Base-by-base conservation (phyloP, 768 basidiomycete species). In the Hortiboletus flavorubellus region DNA sequence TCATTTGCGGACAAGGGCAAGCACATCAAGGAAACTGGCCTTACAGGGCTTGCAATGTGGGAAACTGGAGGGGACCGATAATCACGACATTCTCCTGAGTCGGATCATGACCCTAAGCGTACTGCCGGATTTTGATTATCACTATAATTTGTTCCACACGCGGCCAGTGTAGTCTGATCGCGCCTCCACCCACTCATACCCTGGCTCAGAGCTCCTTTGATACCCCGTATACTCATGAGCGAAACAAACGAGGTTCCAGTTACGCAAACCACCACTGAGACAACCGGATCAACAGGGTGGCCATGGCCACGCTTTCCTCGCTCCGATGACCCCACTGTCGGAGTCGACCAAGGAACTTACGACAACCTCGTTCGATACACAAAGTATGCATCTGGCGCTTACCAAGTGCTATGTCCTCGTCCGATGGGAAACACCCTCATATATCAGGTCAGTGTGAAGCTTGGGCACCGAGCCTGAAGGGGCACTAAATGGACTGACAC, bases 11-110 rank as follows among this genome's bases (percentile, higher is more conserved):
- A 75, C 49, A 89, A 89, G 71, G 88, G 87, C 8, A 60, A 65
- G 4, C 89, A 78, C 65, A 85, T 89, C 62, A 76, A 76, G 47
- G 55, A 67, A 12, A 68, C 68, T 12, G 80, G 79, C 7, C 69
- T 91, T n/a, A 74, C 72, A 54, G 89, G 88, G 4, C 89, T 89
- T 67, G 73, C 82, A 2, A 80, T 86, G 70, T 89, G 87, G 87
- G 84, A 89, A 64, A 79, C 84, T 44, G 85, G 80, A 31, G 85
- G 85, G 5, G 89, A 89, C 64, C 76, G 21, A 21, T 21, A 21
- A 70, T 47, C 59, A 82, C n/a, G 76, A 88, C 61, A 75, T 80
- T 21, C 73, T 90, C 42, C 72, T 89, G 21, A 21, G 21, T 21
- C 21, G 21, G 21, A 21, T 21, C 21, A 21, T 4, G 75, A 87